These are phyloP conservation scores for Evernia prunastri DNA, from an alignment of 495 filamentous ascomycete species.

Conservation along the genomic window DNA sequence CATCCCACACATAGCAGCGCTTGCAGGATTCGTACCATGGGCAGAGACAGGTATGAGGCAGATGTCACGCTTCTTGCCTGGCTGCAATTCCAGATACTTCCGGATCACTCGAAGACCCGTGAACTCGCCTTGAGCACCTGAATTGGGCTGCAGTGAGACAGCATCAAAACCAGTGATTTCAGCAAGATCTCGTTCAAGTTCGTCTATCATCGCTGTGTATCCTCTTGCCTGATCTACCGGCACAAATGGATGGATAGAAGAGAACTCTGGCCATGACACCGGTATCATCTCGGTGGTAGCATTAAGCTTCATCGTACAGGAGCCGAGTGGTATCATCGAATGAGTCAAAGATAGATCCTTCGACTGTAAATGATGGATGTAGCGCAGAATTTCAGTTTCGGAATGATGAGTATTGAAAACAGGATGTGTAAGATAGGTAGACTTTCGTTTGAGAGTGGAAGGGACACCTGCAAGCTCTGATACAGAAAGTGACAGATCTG, in stretches of 20 bases:
- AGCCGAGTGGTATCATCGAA: constrained; percentile 99
- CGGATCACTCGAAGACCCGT: constrained; percentile 89
- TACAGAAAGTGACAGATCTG: constrained; percentile 25
- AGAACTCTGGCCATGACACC: constrained; percentile 77
- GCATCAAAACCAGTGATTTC: constrained; percentile 87
- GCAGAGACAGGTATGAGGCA: constrained; percentile 96
- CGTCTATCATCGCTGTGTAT: constrained; percentile 61
- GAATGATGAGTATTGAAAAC: constrained; percentile 98
- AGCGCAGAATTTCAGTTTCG: constrained; percentile 90
- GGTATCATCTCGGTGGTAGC: constrained; percentile 91
- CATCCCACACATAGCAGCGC: constrained; percentile 97
- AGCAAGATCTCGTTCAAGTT: constrained; percentile 69
- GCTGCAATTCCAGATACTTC: constrained; percentile 66
- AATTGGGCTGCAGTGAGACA: constrained; percentile 92
- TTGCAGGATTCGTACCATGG: constrained; percentile 95
- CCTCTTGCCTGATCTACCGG: constrained; percentile 57
- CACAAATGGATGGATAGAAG: constrained; percentile 79
- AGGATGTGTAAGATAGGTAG: constrained; percentile 77
- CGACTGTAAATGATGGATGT: constrained; percentile 90
- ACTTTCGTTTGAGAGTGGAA: constrained; percentile 60
- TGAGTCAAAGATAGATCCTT: constrained; percentile 93
- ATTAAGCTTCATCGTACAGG: constrained; percentile 99
- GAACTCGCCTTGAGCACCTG: constrained; percentile 95
- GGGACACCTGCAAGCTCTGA: constrained; percentile 45
- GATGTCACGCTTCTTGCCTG: constrained; percentile 70